Base-by-base conservation (phyloP, 2,329 filamentous ascomycete species). In the Fusarium buxicola region DNA sequence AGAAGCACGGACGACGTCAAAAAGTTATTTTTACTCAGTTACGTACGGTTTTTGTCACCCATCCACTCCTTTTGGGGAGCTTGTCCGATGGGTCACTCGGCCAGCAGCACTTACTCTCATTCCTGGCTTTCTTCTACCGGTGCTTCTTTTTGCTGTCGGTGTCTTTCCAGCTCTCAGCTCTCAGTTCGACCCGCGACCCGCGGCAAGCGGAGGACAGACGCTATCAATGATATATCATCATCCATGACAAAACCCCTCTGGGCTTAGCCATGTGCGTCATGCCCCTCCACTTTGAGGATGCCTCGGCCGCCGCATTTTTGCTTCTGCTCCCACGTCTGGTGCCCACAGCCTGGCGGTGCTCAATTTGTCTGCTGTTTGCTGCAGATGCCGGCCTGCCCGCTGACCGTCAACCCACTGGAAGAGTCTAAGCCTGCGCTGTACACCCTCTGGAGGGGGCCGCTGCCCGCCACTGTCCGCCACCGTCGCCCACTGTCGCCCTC, bases 21-120 rank as follows among this genome's bases (percentile, higher is more conserved):
- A 21, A 66, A 67, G 72, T 72, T 74, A 73, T 74, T 74, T 73
- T 73, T 74, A 73, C 60, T 55, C 55, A 51, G 55, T 61, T 55
- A 68, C 66, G 55, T 60, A 58, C 55, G 57, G 39, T 66, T 64
- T 69, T 68, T 70, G 69, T 69, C 60, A 64, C 61, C 66, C 55
- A 59, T 55, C 43, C 52, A 48, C 49, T 47, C 43, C 41, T 39
- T 39, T 47, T 32, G 48, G 38, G 38, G 21, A 30, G 57, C 51
- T 28, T 34, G 27, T 35, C 48, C 48, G 48, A 51, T 38, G 21
- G 36, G 40, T 38, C 32, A 40, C 30, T 34, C 43, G 41, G 48
- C 52, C 40, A 49, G 55, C 60, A 62, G 44, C 32, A 49, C 25
- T 49, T 11, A 13, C 24, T 48, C 32, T 31, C 32, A 60, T 41